phyloP scores from a whole-genome alignment of 208 protist genomes.

The Acanthamoeba culbertsoni region DNA sequence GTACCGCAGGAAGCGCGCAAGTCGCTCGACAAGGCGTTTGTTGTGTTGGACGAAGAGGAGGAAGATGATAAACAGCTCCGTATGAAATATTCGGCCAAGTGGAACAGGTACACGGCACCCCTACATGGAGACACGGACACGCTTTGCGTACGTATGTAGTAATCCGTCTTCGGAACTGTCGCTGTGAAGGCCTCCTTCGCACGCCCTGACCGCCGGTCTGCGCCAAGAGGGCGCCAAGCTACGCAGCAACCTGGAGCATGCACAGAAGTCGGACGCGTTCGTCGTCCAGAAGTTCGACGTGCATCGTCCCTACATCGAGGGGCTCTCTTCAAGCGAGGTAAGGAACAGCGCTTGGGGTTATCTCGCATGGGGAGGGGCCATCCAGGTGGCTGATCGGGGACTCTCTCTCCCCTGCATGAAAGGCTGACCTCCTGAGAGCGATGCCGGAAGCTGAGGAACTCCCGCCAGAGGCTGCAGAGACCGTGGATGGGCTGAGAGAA shows the following conservation, averaged over 20 bases:
- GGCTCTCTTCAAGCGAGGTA: neutral
- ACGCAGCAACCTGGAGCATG: neutral
- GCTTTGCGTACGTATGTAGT: neutral
- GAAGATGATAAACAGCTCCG: neutral
- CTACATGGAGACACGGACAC: too few relatives aligned
- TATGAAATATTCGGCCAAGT: neutral
- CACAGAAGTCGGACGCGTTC: neutral
- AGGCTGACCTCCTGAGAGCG: neutral
- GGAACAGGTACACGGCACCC: conserved; percentile 21
- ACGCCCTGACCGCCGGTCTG: neutral
- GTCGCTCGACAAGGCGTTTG: neutral
- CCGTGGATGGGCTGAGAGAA: neutral
- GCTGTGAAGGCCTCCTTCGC: neutral
- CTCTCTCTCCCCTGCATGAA: too few relatives aligned
- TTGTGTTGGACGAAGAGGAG: conserved; percentile 2
- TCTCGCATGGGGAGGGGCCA: too few relatives aligned
- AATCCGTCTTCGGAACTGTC: neutral
- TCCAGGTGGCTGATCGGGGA: too few relatives aligned
- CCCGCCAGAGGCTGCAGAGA: neutral
- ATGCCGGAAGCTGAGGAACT: neutral
- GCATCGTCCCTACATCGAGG: neutral
- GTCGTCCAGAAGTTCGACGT: neutral
- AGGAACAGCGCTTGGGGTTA: neutral
- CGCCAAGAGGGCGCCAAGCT: neutral
- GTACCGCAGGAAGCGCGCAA: neutral